Evolutionary conservation across 768 basidiomycete genomes (phyloP).

Genomic region (Boletus coccyginus): DNA sequence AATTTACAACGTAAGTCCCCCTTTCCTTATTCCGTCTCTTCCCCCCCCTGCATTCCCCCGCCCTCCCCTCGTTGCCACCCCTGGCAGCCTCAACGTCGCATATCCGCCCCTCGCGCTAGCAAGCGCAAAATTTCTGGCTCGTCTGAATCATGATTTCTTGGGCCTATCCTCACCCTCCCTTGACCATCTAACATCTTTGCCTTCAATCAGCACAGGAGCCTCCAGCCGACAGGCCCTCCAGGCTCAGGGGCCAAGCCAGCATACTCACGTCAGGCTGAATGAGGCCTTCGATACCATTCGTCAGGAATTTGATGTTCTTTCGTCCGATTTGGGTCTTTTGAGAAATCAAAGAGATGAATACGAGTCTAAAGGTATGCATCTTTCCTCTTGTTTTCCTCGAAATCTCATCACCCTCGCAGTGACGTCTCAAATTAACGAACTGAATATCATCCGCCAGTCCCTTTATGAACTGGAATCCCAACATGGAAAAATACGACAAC

Average conservation of each 20-base stretch:
- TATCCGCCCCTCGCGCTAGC: conserved; percentile 1
- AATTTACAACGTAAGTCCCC: conserved; percentile 36
- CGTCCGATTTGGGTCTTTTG: conserved; percentile 62
- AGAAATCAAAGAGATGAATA: conserved; percentile 85
- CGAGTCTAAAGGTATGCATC: conserved; percentile 70
- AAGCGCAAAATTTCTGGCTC: conserved; percentile 26
- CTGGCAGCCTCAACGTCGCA: background rate
- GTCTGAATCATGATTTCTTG: conserved; percentile 1
- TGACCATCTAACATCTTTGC: conserved; percentile 16
- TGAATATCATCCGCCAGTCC: conserved; percentile 84
- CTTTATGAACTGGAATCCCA: conserved; percentile 90
- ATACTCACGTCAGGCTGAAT: conserved; percentile 50
- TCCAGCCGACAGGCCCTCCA: conserved; percentile 52
- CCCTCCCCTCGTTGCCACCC: background rate
- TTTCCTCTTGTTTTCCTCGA: background rate
- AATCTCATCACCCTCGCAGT: conserved; percentile 42
- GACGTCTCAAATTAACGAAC: conserved; percentile 80
- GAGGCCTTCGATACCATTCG: conserved; percentile 81
- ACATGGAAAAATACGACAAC: conserved; percentile 80
- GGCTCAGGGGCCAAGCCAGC: conserved; percentile 40
- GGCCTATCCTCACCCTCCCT: background rate
- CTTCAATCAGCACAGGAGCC: conserved; percentile 44
- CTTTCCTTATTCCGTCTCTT: background rate
- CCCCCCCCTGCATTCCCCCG: background rate
- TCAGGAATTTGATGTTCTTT: conserved; percentile 78